phyloP scores from a whole-genome alignment of 2,329 filamentous ascomycete species.

The Aureobasidium sp. region DNA sequence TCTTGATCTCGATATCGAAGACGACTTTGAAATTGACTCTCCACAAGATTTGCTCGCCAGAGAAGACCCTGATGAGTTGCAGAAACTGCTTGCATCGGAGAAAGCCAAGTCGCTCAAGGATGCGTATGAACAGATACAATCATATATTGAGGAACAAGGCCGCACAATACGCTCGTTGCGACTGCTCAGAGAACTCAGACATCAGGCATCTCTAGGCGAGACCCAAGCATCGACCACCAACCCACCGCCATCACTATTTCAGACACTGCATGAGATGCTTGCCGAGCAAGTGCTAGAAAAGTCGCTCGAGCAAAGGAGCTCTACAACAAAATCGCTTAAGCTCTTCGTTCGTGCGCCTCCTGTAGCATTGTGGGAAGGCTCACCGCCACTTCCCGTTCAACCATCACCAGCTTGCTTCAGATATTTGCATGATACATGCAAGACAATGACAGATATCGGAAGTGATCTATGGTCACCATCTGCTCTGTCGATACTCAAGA shows the following conservation, averaged over 20 bases:
- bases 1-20: slow-evolving; percentile 54
- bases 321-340: background rate
- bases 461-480: slow-evolving; percentile 72
- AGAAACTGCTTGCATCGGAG: slow-evolving; percentile 24
- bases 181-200: slow-evolving; percentile 65
- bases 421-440: slow-evolving; percentile 57
- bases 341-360: slow-evolving; percentile 40
- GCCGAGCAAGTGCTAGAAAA: slow-evolving; percentile 41
- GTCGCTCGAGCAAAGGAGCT: background rate
- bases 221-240: slow-evolving; percentile 14
- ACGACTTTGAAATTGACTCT: slow-evolving; percentile 55
- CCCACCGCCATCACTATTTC: slow-evolving; percentile 55
- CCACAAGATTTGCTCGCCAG: slow-evolving; percentile 57
- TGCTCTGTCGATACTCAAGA: slow-evolving; percentile 57
- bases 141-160: slow-evolving; percentile 27
- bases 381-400: slow-evolving; percentile 64
- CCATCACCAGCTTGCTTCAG: slow-evolving; percentile 67
- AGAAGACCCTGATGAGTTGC: slow-evolving; percentile 59
- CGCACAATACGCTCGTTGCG: slow-evolving; percentile 60
- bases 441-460: slow-evolving; percentile 60
- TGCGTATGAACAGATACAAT: slow-evolving; percentile 40
- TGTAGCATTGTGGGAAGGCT: slow-evolving; percentile 70
- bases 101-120: slow-evolving; percentile 47
- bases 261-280: slow-evolving; percentile 55
- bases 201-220: slow-evolving; percentile 45